Percentiles rank a stretch among this genome's conserved stretches.
These are phyloP conservation scores for Daldinia sp. DNA, from an alignment of 2,329 filamentous ascomycete species.

Conservation along the genomic window DNA sequence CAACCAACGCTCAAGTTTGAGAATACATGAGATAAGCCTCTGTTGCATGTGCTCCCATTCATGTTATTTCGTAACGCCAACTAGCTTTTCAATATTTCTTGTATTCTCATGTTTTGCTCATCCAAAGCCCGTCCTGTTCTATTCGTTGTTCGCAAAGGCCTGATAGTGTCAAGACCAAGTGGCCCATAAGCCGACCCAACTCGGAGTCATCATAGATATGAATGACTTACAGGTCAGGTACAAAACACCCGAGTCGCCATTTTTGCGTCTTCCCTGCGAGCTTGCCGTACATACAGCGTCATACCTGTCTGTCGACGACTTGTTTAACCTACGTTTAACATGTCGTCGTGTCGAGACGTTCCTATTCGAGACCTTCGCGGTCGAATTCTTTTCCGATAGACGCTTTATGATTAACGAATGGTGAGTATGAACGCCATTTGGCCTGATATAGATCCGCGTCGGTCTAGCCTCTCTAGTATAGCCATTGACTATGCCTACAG, in stretches of 20 bases:
- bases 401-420: constrained; percentile 46
- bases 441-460: not conserved
- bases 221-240: constrained; percentile 26
- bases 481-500: constrained; percentile 21
- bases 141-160: not conserved
- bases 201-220: constrained; percentile 18
- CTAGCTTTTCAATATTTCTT: not conserved
- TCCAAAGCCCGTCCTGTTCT: not conserved
- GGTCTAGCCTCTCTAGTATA: not conserved
- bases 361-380: constrained; percentile 42
- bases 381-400: constrained; percentile 45
- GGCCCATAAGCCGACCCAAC: constrained; percentile 16
- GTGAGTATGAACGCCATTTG: constrained; percentile 18
- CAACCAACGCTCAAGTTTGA: constrained; percentile 24
- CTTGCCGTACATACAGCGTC: constrained; percentile 43
- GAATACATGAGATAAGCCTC: constrained; percentile 1
- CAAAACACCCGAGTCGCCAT: constrained; percentile 27
- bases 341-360: constrained; percentile 40
- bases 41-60: constrained; percentile 5
- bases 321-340: constrained; percentile 43
- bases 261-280: constrained; percentile 45
- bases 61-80: not conserved
- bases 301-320: constrained; percentile 38
- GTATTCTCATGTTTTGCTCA: not conserved
- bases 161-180: constrained; percentile 5